Base-by-base conservation (phyloP, 2,329 filamentous ascomycete genomes). In the Aspergillus hiratsukae region DNA sequence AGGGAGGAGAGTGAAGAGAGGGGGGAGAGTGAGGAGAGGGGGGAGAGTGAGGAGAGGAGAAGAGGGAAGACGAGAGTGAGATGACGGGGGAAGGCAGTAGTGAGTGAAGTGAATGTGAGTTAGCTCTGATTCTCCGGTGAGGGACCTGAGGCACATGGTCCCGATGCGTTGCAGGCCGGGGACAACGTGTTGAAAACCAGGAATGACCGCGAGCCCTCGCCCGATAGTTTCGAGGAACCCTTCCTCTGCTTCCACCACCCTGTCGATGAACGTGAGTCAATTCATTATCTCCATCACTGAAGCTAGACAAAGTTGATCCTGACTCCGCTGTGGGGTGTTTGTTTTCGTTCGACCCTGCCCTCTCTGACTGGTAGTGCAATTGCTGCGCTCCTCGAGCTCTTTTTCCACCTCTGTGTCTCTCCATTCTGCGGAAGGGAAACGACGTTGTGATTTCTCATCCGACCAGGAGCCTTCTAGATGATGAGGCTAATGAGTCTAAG, bases 1-100 rank as follows among this genome's bases (percentile, higher is more conserved):
- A 54, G 21, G 53, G 48, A 46, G 52, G 41, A 46, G 50, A 56
- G 41, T n/a, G 37, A 49, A n/a, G 29, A 53, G 31, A 28, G 40
- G 21, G 45, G 31, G 50, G 43, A 49, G 29, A 43, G 21, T 50
- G 29, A n/a, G 25, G n/a, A n/a, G n/a, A n/a, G n/a, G n/a, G n/a
- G n/a, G 56, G 53, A 48, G 52, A 54, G 21, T 50, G 48, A 46
- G 52, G 41, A 46, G 50, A 56, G 41, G 37, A 49, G 21, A 37
- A 53, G 31, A 28, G 41, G 23, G 45, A 40, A 51, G 49, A 48
- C 9, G 43, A 49, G 31, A 43, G 21, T 50, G 29, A n/a, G 25
- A 40, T 48, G 21, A 48, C 11, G 7, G 40, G 49, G 17, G 28
- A 49, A 31, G 40, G 43, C 21, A 46, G 43, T 27, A 46, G 8